A percentile compares a stretch with the other conserved stretches of the same genome.
Conservation (phyloP, 2,329 filamentous ascomycete species). For the Akanthomyces uredinophilus region DNA sequence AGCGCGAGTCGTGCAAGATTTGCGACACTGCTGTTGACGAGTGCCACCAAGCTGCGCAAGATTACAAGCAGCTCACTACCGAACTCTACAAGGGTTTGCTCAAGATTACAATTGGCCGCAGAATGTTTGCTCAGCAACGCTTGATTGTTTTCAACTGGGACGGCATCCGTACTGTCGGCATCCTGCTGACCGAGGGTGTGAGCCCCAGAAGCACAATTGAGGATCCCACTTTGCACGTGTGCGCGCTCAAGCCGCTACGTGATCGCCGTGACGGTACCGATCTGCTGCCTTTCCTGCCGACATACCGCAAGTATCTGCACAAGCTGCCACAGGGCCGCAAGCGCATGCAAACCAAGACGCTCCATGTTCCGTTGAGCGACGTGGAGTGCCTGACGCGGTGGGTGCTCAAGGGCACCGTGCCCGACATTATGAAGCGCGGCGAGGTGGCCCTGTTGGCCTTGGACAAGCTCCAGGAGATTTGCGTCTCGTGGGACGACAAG, state of each 20-base stretch:
- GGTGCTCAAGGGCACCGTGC: slow-evolving; percentile 52
- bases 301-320: slow-evolving; percentile 63
- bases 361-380: slow-evolving; percentile 68
- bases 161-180: slow-evolving; percentile 74
- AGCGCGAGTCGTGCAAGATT: slow-evolving; percentile 73
- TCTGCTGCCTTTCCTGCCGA: slow-evolving; percentile 73
- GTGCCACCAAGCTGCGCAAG: slow-evolving; percentile 77
- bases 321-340: slow-evolving; percentile 60
- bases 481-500: slow-evolving; percentile 66
- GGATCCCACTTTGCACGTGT: slow-evolving; percentile 67
- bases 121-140: slow-evolving; percentile 70
- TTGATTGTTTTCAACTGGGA: slow-evolving; percentile 82
- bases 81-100: slow-evolving; percentile 75
- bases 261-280: slow-evolving; percentile 74
- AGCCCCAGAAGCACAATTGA: slow-evolving; percentile 52
- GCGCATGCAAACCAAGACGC: slow-evolving; percentile 62
- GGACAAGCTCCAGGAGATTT: slow-evolving; percentile 63
- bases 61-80: slow-evolving; percentile 71
- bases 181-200: slow-evolving; percentile 72
- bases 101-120: slow-evolving; percentile 74
- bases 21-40: slow-evolving; percentile 76
- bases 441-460: slow-evolving; percentile 52
- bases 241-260: slow-evolving; percentile 68
- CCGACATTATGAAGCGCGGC: slow-evolving; percentile 52
- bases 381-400: slow-evolving; percentile 81